Conservation (phyloP, 495 filamentous ascomycete genomes). For the Lineolata rhizophorae region DNA sequence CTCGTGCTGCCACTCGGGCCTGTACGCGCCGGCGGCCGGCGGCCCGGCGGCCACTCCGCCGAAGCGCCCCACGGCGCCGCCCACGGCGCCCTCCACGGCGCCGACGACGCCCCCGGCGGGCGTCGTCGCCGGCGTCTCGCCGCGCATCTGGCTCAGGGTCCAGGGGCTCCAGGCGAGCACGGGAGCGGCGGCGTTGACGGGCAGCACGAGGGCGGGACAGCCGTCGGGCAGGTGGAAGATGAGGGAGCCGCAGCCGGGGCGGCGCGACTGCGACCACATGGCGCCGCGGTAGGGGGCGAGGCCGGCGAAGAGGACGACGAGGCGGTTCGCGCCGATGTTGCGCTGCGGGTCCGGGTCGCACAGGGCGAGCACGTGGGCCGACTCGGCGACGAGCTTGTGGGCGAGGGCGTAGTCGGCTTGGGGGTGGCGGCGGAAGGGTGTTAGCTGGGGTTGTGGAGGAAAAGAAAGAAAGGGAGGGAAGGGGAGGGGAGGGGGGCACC, state of each 20-base stretch:
- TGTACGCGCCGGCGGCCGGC: no score
- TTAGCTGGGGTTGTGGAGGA: no score
- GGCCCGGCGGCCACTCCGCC: no score
- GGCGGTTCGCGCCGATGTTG: slow-evolving; percentile 17
- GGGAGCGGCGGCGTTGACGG: slow-evolving; percentile 13
- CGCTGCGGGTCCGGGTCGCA: slow-evolving; percentile 17
- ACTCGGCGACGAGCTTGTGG: slow-evolving; percentile 19
- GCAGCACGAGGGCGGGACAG: slow-evolving; percentile 18
- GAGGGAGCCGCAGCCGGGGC: slow-evolving; percentile 20
- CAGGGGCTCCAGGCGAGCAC: slow-evolving; percentile 18
- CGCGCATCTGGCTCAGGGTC: slow-evolving; percentile 15
- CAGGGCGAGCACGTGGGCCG: slow-evolving; percentile 10
- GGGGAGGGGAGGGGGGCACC: background rate
- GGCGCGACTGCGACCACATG: slow-evolving; percentile 22
- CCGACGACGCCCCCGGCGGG: slow-evolving; percentile 1
- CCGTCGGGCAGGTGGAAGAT: slow-evolving; percentile 20
- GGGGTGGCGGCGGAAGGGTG: slow-evolving; percentile 1
- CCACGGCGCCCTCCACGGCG: background rate
- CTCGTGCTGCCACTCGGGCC: slow-evolving; percentile 15
- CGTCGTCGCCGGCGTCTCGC: slow-evolving; percentile 4
- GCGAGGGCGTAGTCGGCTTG: slow-evolving; percentile 18
- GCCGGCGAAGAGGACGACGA: slow-evolving; percentile 18
- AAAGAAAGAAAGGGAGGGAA: no score
- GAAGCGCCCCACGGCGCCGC: background rate
- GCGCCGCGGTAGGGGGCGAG: slow-evolving; percentile 18